Evolutionary conservation across 202 grass and related monocot genomes (phyloP).

Genomic region (Eragrostis tef): DNA sequence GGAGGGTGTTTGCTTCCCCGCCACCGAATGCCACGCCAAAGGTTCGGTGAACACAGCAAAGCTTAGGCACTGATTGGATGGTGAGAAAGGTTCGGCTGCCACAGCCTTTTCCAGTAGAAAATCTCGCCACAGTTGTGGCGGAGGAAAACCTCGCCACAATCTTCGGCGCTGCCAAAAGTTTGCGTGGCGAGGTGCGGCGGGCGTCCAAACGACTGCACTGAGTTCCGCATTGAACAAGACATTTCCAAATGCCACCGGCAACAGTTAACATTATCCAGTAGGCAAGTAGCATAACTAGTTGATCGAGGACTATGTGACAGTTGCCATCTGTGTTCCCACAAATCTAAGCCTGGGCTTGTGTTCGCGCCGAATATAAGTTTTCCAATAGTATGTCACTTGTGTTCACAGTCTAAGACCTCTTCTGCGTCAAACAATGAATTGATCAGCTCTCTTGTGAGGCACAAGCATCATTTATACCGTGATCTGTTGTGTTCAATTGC

Average conservation of each 20-base stretch:
- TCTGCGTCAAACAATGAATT: background rate
- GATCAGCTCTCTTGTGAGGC: background rate
- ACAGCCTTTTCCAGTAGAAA: too few species aligned
- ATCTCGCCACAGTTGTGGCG: too few species aligned
- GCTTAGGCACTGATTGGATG: too few species aligned
- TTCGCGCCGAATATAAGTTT: background rate
- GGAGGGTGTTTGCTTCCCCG: constrained; percentile 33
- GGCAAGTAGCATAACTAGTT: background rate
- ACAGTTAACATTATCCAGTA: background rate
- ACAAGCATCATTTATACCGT: background rate
- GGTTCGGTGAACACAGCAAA: too few species aligned
- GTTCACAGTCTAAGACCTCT: background rate
- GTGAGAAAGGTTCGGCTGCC: too few species aligned
- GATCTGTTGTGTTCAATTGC: background rate
- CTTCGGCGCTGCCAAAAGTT: too few species aligned
- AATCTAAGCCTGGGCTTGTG: background rate
- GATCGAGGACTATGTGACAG: background rate
- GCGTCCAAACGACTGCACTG: too few species aligned
- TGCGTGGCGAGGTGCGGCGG: too few species aligned
- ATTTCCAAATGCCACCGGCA: too few species aligned
- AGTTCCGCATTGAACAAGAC: too few species aligned
- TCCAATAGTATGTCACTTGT: background rate
- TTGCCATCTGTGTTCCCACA: background rate
- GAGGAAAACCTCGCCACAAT: too few species aligned
- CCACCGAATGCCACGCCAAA: too few species aligned